Conservation (phyloP, 768 basidiomycete genomes). For the Psilocybe azurescens region DNA sequence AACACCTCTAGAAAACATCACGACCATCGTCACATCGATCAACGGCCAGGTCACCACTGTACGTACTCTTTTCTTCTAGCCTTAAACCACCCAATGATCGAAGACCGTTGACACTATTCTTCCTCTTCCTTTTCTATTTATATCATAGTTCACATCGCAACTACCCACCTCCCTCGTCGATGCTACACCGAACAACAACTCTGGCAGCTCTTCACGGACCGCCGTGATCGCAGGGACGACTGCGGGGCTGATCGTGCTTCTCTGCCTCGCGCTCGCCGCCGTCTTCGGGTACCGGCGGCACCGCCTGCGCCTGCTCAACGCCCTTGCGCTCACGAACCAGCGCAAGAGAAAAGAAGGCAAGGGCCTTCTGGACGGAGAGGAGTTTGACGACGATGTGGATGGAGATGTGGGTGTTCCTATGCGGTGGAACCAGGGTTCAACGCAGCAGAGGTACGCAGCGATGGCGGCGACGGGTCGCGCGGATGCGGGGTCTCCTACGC, state of each 20-base stretch:
- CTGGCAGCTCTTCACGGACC: slow-evolving; percentile 31
- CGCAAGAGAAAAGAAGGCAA: slow-evolving; percentile 23
- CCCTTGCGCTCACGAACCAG: slow-evolving; percentile 30
- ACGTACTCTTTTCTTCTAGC: slow-evolving; percentile 3
- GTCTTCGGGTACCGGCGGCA: slow-evolving; percentile 44
- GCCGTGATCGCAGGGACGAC: slow-evolving; percentile 49
- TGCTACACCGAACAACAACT: slow-evolving; percentile 13
- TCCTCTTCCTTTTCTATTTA: not conserved
- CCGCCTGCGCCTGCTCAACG: slow-evolving; percentile 31
- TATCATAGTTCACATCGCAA: slow-evolving; percentile 25
- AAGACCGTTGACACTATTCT: too few species aligned
- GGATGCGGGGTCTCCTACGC: slow-evolving; percentile 31
- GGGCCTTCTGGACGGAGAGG: slow-evolving; percentile 41
- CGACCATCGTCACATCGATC: slow-evolving; percentile 20
- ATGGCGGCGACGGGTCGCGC: slow-evolving; percentile 1
- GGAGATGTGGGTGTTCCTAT: slow-evolving; percentile 1
- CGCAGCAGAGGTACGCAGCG: too few species aligned
- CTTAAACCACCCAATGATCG: not conserved
- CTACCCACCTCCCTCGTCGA: slow-evolving; percentile 37
- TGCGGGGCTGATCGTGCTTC: slow-evolving; percentile 39
- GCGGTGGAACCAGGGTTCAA: slow-evolving; percentile 6
- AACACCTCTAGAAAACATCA: slow-evolving; percentile 13
- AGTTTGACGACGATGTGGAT: slow-evolving; percentile 36
- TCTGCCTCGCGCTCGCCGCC: slow-evolving; percentile 39
- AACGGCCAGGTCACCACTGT: slow-evolving; percentile 24